Evolutionary conservation across 352 stramenopile species (phyloP), one percentile per base, ranked within the genome.

Genomic region (Pythium brachiatum): DNA sequence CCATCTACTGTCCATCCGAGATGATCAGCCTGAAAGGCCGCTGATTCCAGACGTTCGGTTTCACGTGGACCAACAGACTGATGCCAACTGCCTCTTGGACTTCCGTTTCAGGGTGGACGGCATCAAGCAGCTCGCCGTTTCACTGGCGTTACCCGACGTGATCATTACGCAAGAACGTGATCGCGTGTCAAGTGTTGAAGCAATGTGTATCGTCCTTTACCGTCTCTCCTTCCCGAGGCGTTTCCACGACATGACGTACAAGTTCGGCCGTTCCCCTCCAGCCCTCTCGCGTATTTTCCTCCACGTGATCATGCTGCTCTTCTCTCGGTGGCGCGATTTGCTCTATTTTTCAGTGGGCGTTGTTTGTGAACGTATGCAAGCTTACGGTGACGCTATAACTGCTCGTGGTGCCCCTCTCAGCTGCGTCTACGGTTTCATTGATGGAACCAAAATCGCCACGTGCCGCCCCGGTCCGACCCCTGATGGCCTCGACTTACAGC

Each of bases 371-470:
- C 53, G 53, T 31, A 51, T 67, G 2, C 9, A 47, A 20, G 12
- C 32, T 3, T 57, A 62, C 44, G 50, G 46, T 21, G 23, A 51
- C 20, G 52, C 51, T 1, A 53, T 67, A 15, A 15, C 21, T 8
- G 27, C 0, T 11, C 47, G 48, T 6, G 52, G 52, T 2, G 31
- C 29, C n/a, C 52, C 53, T 6, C 23, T 58, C 2, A 21, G 43
- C 25, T 41, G 38, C 26, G 43, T 67, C 16, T 69, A 41, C 41
- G 62, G 47, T 3, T 69, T 63, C 31, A 55, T 64, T 25, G 62
- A 69, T 26, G 62, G 54, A 15, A 64, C 54, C 1, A 70, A 70
- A 26, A 44, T 70, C 15, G n/a, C 48, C 7, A 66, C 51, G 5
- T 66, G n/a, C 32, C 55, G 47, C 8, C 50, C 58, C 12, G 23